A percentile compares a stretch with the other conserved stretches of the same genome.
phyloP scores from a whole-genome alignment of 768 basidiomycete species.

The Mycena epipterygia region DNA sequence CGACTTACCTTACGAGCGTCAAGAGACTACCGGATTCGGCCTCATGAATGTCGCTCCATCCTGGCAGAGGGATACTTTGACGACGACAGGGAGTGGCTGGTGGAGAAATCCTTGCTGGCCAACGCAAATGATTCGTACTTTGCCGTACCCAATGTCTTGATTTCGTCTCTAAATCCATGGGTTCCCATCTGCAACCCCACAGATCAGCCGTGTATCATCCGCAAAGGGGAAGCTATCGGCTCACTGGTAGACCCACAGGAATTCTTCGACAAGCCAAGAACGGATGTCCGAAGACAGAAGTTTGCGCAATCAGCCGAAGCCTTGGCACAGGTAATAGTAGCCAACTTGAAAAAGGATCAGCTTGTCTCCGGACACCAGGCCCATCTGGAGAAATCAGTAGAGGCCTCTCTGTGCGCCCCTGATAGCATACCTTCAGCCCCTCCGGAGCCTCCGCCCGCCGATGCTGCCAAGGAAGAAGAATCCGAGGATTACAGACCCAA shows the following conservation, averaged over 20 bases:
- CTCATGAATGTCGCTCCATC: neutral
- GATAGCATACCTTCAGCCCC: too few species aligned
- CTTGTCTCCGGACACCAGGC: too few species aligned
- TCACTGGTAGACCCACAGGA: neutral
- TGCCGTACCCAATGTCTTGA: neutral
- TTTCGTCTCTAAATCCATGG: neutral
- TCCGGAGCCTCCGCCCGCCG: too few species aligned
- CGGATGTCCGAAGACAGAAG: neutral
- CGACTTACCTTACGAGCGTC: neutral
- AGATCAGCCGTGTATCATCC: neutral
- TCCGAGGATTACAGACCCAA: too few species aligned
- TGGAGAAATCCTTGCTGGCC: conserved; percentile 4
- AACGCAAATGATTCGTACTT: neutral
- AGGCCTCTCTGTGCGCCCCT: too few species aligned
- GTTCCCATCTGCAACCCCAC: neutral
- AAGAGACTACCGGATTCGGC: neutral
- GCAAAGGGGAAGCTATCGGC: neutral
- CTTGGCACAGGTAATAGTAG: neutral
- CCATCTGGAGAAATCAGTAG: too few species aligned
- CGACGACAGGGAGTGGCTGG: neutral
- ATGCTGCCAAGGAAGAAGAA: too few species aligned
- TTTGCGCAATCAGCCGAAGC: neutral
- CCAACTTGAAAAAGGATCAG: neutral
- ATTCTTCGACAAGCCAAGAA: neutral
- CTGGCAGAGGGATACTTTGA: neutral